These are phyloP conservation scores for Penicillium concentricum DNA, from an alignment of 2,329 filamentous ascomycete species.

Conservation along the genomic window DNA sequence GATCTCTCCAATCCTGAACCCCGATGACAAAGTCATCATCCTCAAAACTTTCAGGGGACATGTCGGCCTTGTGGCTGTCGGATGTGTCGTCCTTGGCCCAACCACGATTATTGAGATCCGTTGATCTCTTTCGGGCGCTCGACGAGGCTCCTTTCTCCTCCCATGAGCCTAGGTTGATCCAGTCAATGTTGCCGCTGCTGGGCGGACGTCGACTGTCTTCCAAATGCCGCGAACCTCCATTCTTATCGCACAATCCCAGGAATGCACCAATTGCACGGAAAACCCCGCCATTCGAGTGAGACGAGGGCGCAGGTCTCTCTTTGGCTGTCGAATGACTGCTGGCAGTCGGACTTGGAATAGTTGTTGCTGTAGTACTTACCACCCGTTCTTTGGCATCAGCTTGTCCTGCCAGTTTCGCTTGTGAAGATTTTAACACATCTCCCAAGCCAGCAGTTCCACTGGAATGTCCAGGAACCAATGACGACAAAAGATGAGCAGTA, in stretches of 20 bases:
- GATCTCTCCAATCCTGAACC: slow-evolving; percentile 84
- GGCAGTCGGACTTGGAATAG: slow-evolving; percentile 34
- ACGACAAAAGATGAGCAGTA: slow-evolving; percentile 87
- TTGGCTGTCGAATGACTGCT: slow-evolving; percentile 24
- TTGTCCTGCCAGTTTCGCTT: slow-evolving; percentile 34
- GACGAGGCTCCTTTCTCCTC: slow-evolving; percentile 49
- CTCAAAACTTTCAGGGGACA: slow-evolving; percentile 31
- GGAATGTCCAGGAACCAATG: slow-evolving; percentile 71
- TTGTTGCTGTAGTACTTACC: slow-evolving; percentile 28
- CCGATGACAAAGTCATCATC: slow-evolving; percentile 73
- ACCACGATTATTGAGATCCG: slow-evolving; percentile 30
- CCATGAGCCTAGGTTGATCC: slow-evolving; percentile 68
- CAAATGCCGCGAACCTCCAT: slow-evolving; percentile 21
- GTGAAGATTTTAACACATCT: slow-evolving; percentile 56
- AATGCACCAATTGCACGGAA: slow-evolving; percentile 47
- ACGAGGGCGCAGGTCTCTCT: slow-evolving; percentile 12
- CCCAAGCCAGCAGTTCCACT: slow-evolving; percentile 62
- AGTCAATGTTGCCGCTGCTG: slow-evolving; percentile 71
- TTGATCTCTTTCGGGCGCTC: slow-evolving; percentile 18
- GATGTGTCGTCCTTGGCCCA: slow-evolving; percentile 12
- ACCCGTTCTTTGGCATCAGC: slow-evolving; percentile 20
- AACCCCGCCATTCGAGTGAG: slow-evolving; percentile 30
- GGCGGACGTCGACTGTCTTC: slow-evolving; percentile 64
- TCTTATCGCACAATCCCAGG: slow-evolving; percentile 42
- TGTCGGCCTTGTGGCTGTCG: slow-evolving; percentile 23